Conservation (phyloP, 148 eudicot genomes). For the Rhododendron ferrugineum region DNA sequence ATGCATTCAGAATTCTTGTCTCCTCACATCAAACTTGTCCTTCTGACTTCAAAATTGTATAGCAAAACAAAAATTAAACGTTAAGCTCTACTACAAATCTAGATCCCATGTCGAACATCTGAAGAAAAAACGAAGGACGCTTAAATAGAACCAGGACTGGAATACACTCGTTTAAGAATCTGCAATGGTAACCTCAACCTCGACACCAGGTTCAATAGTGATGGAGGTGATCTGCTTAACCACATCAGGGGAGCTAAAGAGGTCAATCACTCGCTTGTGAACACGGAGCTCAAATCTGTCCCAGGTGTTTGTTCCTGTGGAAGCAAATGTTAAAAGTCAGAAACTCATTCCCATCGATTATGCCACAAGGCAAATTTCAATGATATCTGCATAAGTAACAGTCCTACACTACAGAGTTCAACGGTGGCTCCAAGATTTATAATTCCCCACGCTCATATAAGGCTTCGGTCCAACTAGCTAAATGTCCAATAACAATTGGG, state of each 20-base stretch:
- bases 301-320: slow-evolving; percentile 67
- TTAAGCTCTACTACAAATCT: background rate
- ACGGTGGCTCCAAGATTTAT: background rate
- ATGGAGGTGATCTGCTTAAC: slow-evolving; percentile 91
- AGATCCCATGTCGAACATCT: background rate
- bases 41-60: slow-evolving; percentile 5
- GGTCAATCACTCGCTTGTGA: slow-evolving; percentile 85
- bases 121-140: background rate
- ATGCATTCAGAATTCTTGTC: background rate
- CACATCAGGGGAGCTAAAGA: slow-evolving; percentile 83
- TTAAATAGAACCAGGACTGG: background rate
- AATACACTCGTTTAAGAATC: slow-evolving; percentile 40
- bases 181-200: slow-evolving; percentile 85
- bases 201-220: slow-evolving; percentile 82
- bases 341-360: background rate
- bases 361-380: background rate
- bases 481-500: background rate
- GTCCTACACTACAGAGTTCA: background rate
- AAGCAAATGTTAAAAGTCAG: background rate
- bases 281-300: slow-evolving; percentile 84
- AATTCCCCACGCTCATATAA: background rate
- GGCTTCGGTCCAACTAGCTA: background rate
- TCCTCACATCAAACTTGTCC: background rate
- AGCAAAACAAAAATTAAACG: background rate
- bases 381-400: background rate